Evolutionary conservation across 306 rosid genomes (phyloP).

Genomic region (Herpetospermum pedunculosum): DNA sequence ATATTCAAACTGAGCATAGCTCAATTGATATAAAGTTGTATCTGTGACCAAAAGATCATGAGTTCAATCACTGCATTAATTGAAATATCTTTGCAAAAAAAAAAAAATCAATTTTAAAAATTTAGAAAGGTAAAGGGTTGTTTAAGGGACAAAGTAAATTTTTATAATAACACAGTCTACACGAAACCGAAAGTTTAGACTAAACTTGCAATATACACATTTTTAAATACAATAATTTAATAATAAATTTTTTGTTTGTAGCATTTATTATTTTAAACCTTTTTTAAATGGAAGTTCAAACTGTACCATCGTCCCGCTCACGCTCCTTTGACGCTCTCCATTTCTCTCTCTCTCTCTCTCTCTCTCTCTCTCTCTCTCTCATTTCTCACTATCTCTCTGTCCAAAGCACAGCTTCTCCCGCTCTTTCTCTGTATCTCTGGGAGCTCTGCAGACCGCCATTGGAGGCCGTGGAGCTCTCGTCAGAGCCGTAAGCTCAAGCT

Average conservation of each 20-base stretch:
- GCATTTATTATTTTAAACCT: neutral
- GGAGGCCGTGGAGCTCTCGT: conserved; percentile 29
- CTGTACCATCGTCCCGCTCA: conserved; percentile 53
- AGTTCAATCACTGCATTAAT: too few relatives aligned
- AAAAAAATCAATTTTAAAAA: too few relatives aligned
- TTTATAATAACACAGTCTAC: too few relatives aligned
- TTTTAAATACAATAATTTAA: neutral
- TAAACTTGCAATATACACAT: too few relatives aligned
- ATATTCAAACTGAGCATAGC: too few relatives aligned
- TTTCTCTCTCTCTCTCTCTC: conserved; percentile 2
- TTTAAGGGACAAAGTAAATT: too few relatives aligned
- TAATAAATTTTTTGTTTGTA: neutral
- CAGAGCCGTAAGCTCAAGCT: conserved; percentile 21
- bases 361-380: conserved; percentile 1
- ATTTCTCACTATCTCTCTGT: neutral
- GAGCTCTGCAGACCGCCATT: conserved; percentile 17
- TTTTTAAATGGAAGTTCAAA: conserved; percentile 45
- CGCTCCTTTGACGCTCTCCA: conserved; percentile 14
- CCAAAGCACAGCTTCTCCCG: conserved; percentile 1
- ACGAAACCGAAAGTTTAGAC: too few relatives aligned
- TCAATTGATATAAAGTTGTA: too few relatives aligned
- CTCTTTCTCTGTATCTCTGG: neutral
- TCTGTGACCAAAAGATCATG: too few relatives aligned
- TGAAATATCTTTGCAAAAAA: too few relatives aligned
- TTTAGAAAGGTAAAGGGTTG: too few relatives aligned